Conservation (phyloP, 2,329 filamentous ascomycete genomes). For the Fusarium graminum region DNA sequence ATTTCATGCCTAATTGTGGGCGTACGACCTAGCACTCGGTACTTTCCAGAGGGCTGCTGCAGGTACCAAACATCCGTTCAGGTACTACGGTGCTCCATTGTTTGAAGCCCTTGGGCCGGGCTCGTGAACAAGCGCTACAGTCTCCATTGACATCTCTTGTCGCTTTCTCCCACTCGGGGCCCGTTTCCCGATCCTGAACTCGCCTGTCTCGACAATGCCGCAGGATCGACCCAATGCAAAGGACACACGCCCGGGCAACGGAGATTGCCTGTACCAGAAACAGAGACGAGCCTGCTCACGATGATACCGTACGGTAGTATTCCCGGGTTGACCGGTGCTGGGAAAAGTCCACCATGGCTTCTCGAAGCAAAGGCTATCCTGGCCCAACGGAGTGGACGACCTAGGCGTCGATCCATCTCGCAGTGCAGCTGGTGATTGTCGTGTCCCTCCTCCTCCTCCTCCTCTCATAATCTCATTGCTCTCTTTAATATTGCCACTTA, state of each 20-base stretch:
- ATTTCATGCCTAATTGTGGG: constrained; percentile 40
- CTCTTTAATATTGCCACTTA: constrained; percentile 18
- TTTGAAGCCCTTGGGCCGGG: constrained; percentile 36
- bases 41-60: constrained; percentile 35
- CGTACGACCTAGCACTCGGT: constrained; percentile 40
- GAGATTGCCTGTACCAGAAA: constrained; percentile 38
- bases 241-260: constrained; percentile 40
- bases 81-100: constrained; percentile 14
- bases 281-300: constrained; percentile 17
- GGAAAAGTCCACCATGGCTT: constrained; percentile 37
- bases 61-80: constrained; percentile 41
- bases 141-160: constrained; percentile 16
- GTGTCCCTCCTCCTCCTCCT: constrained; percentile 20
- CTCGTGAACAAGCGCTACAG: constrained; percentile 19
- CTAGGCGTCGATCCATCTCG: constrained; percentile 48
- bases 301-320: constrained; percentile 38
- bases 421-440: constrained; percentile 23
- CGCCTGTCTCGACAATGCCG: constrained; percentile 30
- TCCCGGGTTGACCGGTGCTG: constrained; percentile 40
- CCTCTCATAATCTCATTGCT: constrained; percentile 37
- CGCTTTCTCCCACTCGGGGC: constrained; percentile 20
- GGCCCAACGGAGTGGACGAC: constrained; percentile 43
- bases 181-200: constrained; percentile 32
- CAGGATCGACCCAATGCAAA: constrained; percentile 44
- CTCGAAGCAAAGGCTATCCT: constrained; percentile 47